A percentile compares a stretch with the other conserved stretches of the same genome.
Conservation (phyloP, 2,329 filamentous ascomycete species). For the Elsinoe perseae region DNA sequence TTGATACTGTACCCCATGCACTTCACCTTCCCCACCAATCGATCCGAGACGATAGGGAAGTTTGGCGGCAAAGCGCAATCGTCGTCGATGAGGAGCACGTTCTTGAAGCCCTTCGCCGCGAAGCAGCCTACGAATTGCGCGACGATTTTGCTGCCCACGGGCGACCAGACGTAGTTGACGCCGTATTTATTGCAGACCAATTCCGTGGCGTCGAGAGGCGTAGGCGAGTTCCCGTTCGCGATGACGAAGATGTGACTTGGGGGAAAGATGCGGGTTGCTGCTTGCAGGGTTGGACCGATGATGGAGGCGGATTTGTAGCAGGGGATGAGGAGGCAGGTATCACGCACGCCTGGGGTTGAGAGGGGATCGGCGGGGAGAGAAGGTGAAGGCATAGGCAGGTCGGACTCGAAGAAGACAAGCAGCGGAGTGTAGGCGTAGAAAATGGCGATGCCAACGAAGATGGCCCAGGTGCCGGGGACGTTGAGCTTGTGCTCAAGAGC, state of each 20-base stretch:
- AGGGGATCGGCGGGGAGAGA: slow-evolving; percentile 16
- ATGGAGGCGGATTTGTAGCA: slow-evolving; percentile 42
- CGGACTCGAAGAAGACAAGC: slow-evolving; percentile 29
- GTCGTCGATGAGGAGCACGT: slow-evolving; percentile 44
- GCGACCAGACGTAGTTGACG: slow-evolving; percentile 44
- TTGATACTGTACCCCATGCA: slow-evolving; percentile 47
- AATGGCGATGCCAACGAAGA: slow-evolving; percentile 33
- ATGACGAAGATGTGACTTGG: slow-evolving; percentile 41
- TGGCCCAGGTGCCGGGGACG: slow-evolving; percentile 36
- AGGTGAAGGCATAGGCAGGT: slow-evolving; percentile 28
- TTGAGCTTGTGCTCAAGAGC: slow-evolving; percentile 36
- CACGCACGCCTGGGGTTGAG: slow-evolving; percentile 25
- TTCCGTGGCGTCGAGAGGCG: slow-evolving; percentile 42
- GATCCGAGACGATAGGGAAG: slow-evolving; percentile 41
- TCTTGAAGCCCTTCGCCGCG: slow-evolving; percentile 39
- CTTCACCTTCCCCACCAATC: slow-evolving; percentile 35
- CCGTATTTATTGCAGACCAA: slow-evolving; percentile 38
- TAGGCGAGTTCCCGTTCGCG: slow-evolving; percentile 43
- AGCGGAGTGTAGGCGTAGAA: slow-evolving; percentile 25
- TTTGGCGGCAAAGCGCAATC: slow-evolving; percentile 43
- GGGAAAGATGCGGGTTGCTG: slow-evolving; percentile 42
- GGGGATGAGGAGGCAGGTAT: slow-evolving; percentile 41
- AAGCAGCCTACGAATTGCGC: slow-evolving; percentile 45
- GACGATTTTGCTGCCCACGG: slow-evolving; percentile 43
- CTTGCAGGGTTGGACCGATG: slow-evolving; percentile 37